Percentiles rank a stretch among this genome's conserved stretches.
phyloP scores from a whole-genome alignment of 441 rosid species.

The Kokia cookei region DNA sequence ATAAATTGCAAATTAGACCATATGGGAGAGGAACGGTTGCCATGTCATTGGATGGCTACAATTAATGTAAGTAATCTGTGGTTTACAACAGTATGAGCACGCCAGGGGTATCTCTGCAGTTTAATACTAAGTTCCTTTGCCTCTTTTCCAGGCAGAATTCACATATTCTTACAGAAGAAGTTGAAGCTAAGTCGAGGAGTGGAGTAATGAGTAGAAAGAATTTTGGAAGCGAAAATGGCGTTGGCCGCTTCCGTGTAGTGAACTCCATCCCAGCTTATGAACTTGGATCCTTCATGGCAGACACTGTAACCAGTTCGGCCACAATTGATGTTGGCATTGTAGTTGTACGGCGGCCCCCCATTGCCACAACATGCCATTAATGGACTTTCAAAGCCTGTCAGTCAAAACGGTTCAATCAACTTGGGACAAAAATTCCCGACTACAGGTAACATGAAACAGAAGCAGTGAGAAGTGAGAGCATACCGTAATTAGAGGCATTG shows the following conservation, averaged over 20 bases:
- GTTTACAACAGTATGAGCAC: too few species aligned
- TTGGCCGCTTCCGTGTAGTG: constrained; percentile 71
- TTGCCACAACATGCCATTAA: constrained; percentile 55
- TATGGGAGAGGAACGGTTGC: too few species aligned
- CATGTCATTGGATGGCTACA: too few species aligned
- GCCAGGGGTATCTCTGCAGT: neutral
- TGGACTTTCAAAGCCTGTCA: constrained; percentile 51
- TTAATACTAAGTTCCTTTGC: neutral
- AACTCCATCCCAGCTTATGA: constrained; percentile 63
- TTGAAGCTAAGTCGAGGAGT: constrained; percentile 24
- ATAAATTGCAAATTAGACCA: too few species aligned
- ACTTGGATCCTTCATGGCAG: constrained; percentile 33
- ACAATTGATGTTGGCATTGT: constrained; percentile 30
- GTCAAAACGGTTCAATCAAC: neutral
- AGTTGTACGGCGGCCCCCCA: constrained; percentile 53
- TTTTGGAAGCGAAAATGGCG: constrained; percentile 27
- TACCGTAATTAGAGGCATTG: constrained; percentile 36
- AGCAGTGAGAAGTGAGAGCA: neutral
- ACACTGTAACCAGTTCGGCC: constrained; percentile 36
- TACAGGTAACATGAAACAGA: neutral
- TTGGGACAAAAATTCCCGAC: neutral
- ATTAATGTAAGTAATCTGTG: too few species aligned
- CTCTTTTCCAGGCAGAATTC: neutral
- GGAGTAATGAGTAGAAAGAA: constrained; percentile 32
- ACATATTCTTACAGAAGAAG: constrained; percentile 23